These are phyloP conservation scores for Penicillium oxalicum DNA, from an alignment of 2,329 filamentous ascomycete genomes.

Conservation along the genomic window DNA sequence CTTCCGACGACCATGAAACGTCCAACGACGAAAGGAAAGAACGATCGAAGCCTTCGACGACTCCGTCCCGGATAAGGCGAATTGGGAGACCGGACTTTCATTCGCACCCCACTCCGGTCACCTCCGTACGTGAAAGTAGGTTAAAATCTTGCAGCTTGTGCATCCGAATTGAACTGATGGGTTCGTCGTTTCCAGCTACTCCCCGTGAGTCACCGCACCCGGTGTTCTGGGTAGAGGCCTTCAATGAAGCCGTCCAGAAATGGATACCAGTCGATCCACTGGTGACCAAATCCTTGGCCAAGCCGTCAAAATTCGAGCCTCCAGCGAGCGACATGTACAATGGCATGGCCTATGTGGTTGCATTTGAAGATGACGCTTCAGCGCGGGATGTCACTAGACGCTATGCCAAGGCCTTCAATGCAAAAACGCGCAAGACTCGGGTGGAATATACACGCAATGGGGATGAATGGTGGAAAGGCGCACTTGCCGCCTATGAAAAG, in stretches of 20 bases:
- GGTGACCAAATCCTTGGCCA: conserved; percentile 73
- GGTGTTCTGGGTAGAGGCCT: conserved; percentile 90
- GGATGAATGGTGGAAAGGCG: conserved; percentile 50
- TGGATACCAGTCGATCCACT: conserved; percentile 86
- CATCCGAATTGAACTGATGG: conserved; percentile 9
- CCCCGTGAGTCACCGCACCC: conserved; percentile 70
- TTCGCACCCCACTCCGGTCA: conserved; percentile 15
- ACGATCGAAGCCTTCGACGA: conserved; percentile 7
- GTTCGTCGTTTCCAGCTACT: conserved; percentile 34
- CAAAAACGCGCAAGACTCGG: conserved; percentile 78
- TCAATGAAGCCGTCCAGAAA: conserved; percentile 78
- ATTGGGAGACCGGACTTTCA: conserved; percentile 35
- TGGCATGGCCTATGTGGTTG: conserved; percentile 73
- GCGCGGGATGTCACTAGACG: conserved; percentile 80
- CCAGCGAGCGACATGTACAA: conserved; percentile 72
- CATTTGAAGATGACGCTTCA: conserved; percentile 72
- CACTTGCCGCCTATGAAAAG: conserved; percentile 38
- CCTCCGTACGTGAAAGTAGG: conserved; percentile 15
- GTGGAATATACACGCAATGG: conserved; percentile 62
- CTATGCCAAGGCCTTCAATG: conserved; percentile 82
- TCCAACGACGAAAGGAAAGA: conserved; percentile 25
- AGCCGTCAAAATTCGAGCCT: conserved; percentile 71
- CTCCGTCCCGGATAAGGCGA: conserved; percentile 22
- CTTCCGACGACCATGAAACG: conserved; percentile 30
- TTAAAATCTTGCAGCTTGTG: neutral